Evolutionary conservation across 768 basidiomycete genomes (phyloP).

Genomic region (Suillus fuscotomentosus): DNA sequence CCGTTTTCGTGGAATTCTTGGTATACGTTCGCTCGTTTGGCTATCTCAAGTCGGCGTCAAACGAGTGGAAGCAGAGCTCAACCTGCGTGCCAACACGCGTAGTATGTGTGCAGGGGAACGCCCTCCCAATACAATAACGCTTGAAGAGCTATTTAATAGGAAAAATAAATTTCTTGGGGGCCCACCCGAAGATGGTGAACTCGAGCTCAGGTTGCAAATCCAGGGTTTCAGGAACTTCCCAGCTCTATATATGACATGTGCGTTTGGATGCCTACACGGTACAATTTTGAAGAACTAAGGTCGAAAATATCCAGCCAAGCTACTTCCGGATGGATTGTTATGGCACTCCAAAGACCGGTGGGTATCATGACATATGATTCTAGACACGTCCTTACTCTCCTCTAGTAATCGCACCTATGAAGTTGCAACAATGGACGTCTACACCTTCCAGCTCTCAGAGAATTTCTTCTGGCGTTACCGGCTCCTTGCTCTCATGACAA

Average conservation of each 20-base stretch:
- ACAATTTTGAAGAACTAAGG: not conserved
- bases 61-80: conserved; percentile 44
- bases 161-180: conserved; percentile 3
- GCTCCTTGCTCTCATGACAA: conserved; percentile 43
- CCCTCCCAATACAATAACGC: conserved; percentile 28
- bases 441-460: conserved; percentile 39
- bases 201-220: conserved; percentile 39
- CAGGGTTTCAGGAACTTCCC: conserved; percentile 39
- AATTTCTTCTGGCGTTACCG: conserved; percentile 55
- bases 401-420: conserved; percentile 42
- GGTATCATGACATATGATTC: conserved; percentile 6
- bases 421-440: conserved; percentile 45
- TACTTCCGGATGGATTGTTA: conserved; percentile 29
- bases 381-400: conserved; percentile 6
- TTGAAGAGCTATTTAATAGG: conserved; percentile 34
- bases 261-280: conserved; percentile 5
- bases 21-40: conserved; percentile 45
- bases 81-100: conserved; percentile 34
- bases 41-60: conserved; percentile 46
- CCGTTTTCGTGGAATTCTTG: conserved; percentile 51
- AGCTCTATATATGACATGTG: conserved; percentile 42
- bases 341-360: conserved; percentile 31
- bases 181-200: conserved; percentile 14
- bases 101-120: conserved; percentile 20
- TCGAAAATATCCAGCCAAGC: conserved; percentile 19